Percentiles rank a stretch among this genome's conserved stretches.
Evolutionary conservation across 345 rosid genomes (phyloP).

Genomic region (Salix arbutifolia): DNA sequence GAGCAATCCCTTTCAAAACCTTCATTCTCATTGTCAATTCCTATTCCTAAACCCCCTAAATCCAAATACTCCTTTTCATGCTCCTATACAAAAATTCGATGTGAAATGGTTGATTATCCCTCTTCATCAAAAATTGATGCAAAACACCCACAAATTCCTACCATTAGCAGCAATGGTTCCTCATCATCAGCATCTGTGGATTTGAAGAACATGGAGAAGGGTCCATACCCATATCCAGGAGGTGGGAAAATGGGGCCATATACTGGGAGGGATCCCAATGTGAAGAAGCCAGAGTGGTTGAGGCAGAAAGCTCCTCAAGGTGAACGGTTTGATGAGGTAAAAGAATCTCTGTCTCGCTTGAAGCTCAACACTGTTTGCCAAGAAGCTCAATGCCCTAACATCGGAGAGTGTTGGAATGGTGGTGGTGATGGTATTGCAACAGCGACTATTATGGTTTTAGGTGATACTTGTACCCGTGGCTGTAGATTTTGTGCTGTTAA

Average conservation of each 20-base stretch:
- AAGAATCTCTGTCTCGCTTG: constrained; percentile 62
- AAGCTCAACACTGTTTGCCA: constrained; percentile 91
- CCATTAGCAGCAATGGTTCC: not conserved
- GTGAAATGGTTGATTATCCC: constrained; percentile 33
- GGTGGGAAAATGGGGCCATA: constrained; percentile 53
- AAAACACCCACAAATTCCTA: not conserved
- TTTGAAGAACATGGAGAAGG: constrained; percentile 15
- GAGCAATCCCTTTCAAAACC: constrained; percentile 3
- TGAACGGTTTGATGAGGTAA: constrained; percentile 65
- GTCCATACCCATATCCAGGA: constrained; percentile 42
- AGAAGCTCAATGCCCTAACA: constrained; percentile 97
- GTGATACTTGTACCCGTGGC: constrained; percentile 99
- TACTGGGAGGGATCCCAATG: constrained; percentile 82
- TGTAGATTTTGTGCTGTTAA: constrained; percentile 98
- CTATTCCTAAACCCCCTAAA: not conserved
- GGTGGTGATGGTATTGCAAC: constrained; percentile 96
- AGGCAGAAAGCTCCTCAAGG: constrained; percentile 95
- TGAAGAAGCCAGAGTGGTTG: constrained; percentile 83
- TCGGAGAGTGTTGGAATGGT: constrained; percentile 99
- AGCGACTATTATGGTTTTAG: constrained; percentile 94
- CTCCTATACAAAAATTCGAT: constrained; percentile 28
- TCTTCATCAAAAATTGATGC: not conserved
- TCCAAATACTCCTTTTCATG: not conserved
- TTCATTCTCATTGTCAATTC: constrained; percentile 1
- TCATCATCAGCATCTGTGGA: not conserved